These are phyloP conservation scores for Cladophialophora exuberans DNA, from an alignment of 2,329 filamentous ascomycete species.

Conservation along the genomic window DNA sequence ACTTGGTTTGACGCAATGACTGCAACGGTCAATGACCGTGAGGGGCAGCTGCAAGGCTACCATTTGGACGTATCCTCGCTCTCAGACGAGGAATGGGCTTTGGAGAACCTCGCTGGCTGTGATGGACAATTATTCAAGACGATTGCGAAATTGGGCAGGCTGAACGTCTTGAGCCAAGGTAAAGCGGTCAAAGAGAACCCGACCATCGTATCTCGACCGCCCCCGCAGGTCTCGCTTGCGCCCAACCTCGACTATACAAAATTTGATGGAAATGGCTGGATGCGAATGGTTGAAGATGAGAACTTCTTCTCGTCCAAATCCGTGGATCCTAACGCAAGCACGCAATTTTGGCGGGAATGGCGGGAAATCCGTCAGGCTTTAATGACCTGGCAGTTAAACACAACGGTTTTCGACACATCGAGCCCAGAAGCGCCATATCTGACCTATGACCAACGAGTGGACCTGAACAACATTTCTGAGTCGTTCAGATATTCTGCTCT, in stretches of 20 bases:
- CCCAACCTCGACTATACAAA: conserved; percentile 45
- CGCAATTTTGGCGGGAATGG: conserved; percentile 74
- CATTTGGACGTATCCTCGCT: conserved; percentile 67
- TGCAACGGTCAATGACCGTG: conserved; percentile 87
- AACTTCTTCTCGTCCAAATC: conserved; percentile 46
- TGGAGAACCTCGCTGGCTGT: conserved; percentile 86
- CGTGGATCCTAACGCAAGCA: conserved; percentile 55
- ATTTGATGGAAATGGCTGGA: conserved; percentile 61
- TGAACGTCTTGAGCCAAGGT: conserved; percentile 81
- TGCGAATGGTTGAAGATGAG: conserved; percentile 49
- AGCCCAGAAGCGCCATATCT: conserved; percentile 39
- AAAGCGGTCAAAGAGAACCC: conserved; percentile 42
- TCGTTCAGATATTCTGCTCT: conserved; percentile 88
- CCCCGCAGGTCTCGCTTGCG: conserved; percentile 33
- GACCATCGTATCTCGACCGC: conserved; percentile 38
- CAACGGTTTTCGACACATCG: conserved; percentile 36
- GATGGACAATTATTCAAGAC: conserved; percentile 85
- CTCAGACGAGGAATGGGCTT: conserved; percentile 69
- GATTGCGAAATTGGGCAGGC: conserved; percentile 77
- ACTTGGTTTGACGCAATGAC: conserved; percentile 95
- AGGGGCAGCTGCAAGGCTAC: conserved; percentile 72
- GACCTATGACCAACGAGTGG: conserved; percentile 66
- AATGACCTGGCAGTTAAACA: conserved; percentile 78
- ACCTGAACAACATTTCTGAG: conserved; percentile 82
- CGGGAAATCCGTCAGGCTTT: conserved; percentile 75